Base-by-base conservation (phyloP, 2,329 filamentous ascomycete genomes). In the Hymenoscyphus fructigenus region DNA sequence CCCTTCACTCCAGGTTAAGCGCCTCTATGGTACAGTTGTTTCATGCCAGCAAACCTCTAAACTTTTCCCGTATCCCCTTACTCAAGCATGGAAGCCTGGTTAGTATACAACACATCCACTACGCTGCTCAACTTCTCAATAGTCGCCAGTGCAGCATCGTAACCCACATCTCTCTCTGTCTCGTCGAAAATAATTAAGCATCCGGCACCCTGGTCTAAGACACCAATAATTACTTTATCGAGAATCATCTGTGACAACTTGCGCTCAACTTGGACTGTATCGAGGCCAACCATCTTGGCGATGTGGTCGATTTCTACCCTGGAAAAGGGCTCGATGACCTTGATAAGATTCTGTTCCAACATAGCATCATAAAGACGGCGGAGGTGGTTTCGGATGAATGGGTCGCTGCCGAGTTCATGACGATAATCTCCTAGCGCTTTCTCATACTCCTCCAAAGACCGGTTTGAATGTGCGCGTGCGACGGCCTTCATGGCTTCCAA, bases 171-270 rank as follows among this genome's bases (percentile, higher is more conserved):
- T 70, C 93, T 87, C 77, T 96, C 90, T 15, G 91, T 92, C 85
- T 99, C 95, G 75, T 99, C 95, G 75, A 90, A 99, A 73, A 99
- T 92, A 78, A 97, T 97, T 77, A 99, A 84, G 78, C 96, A 98
- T 47, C 94, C 94, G n/a, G 93, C 92, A 59, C 95, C 95, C 80
- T 99, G 95, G 78, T 99, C 95, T 72, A 99, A 82, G 63, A 99
- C 95, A 66, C 96, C 95, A 72, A 97, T 92, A 76, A 99, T 98
- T 74, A 98, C 92, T 84, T 97, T 97, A 82, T 99, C 95, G 66
- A 99, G 85, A 75, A 99, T 99, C 96, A 99, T 99, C 84, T 99
- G 96, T 57, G 92, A 96, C 69, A 99, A 85, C 85, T 99, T 99
- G 73, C 93, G 88, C 86, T 99, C 96, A 66, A 99, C 95, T 82